A percentile compares a stretch with the other conserved stretches of the same genome.
These are phyloP conservation scores for Malassezia restricta DNA, from an alignment of 1,284 basidiomycete species.

Conservation along the genomic window DNA sequence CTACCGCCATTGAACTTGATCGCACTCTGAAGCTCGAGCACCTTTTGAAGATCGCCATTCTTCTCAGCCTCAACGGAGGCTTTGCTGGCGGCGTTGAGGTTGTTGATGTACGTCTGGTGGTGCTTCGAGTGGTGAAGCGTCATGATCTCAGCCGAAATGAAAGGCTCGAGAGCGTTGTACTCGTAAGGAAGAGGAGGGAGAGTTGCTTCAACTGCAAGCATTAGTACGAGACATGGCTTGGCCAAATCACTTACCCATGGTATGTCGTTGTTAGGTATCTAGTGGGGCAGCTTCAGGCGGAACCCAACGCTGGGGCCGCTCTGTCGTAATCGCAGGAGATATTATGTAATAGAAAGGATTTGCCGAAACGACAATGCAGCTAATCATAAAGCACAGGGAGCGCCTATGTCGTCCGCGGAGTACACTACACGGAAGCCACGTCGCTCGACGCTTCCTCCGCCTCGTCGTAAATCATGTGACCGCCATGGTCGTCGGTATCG, in stretches of 20 bases:
- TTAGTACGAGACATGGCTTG: not conserved
- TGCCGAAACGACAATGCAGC: too few relatives aligned
- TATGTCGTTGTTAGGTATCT: not conserved
- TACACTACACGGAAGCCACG: too few relatives aligned
- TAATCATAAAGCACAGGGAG: too few relatives aligned
- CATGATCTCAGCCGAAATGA: constrained; percentile 58
- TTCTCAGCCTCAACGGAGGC: constrained; percentile 58
- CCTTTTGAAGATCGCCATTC: constrained; percentile 59
- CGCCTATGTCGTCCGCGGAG: too few relatives aligned
- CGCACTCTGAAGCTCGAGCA: constrained; percentile 71
- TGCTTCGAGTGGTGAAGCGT: constrained; percentile 85
- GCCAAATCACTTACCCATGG: not conserved
- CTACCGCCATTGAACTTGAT: constrained; percentile 83
- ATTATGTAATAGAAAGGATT: too few relatives aligned
- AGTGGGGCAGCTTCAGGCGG: not conserved
- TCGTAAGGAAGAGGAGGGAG: constrained; percentile 79
- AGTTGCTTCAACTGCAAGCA: not conserved
- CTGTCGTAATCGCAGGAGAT: too few relatives aligned
- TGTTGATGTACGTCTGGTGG: constrained; percentile 53
- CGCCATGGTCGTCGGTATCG: too few relatives aligned
- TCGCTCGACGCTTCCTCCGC: too few relatives aligned
- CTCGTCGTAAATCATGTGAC: too few relatives aligned
- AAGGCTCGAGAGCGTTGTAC: constrained; percentile 78
- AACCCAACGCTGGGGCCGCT: too few relatives aligned
- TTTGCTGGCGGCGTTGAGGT: constrained; percentile 62